Base-by-base conservation (phyloP, 305 asterid genomes). In the Solanum hybrid region DNA sequence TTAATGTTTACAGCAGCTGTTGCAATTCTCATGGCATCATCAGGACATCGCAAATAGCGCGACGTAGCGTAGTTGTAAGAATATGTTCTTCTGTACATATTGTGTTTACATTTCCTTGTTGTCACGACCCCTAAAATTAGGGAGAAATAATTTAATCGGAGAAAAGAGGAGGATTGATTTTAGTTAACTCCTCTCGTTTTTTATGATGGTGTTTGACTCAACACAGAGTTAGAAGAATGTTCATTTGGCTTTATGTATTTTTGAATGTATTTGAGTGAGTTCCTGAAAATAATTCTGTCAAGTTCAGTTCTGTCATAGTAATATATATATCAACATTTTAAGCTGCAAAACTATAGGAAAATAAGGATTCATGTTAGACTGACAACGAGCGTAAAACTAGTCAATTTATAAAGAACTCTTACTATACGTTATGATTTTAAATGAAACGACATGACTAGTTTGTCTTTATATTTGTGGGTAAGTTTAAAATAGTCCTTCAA, bases 1-100 rank as follows among this genome's bases (percentile, higher is more conserved):
- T 86, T 86, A 36, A 92, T 95, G 95, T 94, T 93, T 86, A 90
- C 91, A 35, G 93, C 89, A 36, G 96, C 96, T 26, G 95, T 93
- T 51, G 97, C 89, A 1, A 86, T 94, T 60, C 94, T 95, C 79
- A 92, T 94, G 94, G 95, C 94, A 37, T 95, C 95, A n/a, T 91
- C 95, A 7, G 95, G 95, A 35, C 95, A 92, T 66, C 90, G 95
- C 29, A 89, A 91, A 88, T 91, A 89, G 78, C 31, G 80, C 31
- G 17, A 22, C 17, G 9, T 78, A 35, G 31, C 14, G 3, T 78
- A 78, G 85, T 35, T 35, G 29, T 22, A 35, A 78, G 31, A 78
- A 22, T 22, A 35, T 9, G 35, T 27, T 45, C 14, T 40, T 45
- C 17, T 84, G 87, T 84, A 84, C 11, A 84, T 84, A 82, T 82